Conservation (phyloP, 768 basidiomycete species). For the Dacryopinax spathularia region DNA sequence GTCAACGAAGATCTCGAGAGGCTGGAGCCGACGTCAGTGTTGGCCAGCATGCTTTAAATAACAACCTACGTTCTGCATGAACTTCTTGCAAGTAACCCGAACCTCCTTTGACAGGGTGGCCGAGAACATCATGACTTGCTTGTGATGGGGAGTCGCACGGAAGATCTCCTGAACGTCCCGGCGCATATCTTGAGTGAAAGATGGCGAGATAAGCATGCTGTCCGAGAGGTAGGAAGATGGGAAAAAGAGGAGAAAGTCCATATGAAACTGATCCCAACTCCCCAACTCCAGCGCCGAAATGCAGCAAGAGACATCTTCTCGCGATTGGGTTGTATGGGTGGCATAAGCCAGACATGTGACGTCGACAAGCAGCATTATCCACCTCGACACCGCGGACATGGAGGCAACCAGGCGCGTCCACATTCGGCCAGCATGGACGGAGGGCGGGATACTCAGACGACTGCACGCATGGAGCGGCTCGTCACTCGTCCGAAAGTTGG, state of each 20-base stretch:
- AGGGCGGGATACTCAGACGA: neutral
- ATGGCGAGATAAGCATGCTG: conserved; percentile 48
- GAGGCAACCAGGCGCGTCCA: too few species aligned
- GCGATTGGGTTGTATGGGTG: neutral
- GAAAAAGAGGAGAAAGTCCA: neutral
- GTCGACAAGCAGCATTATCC: neutral
- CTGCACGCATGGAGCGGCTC: neutral
- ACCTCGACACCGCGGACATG: neutral
- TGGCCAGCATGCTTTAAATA: conserved; percentile 2
- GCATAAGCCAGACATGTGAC: neutral
- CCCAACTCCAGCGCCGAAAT: neutral
- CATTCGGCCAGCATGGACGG: too few species aligned
- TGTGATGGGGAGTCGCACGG: conserved; percentile 95
- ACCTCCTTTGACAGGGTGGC: conserved; percentile 97
- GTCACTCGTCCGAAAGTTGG: neutral
- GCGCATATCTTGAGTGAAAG: conserved; percentile 89
- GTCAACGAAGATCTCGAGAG: conserved; percentile 97
- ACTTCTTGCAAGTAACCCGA: conserved; percentile 95
- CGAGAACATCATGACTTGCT: conserved; percentile 99
- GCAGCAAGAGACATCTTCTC: neutral
- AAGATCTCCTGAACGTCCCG: conserved; percentile 99
- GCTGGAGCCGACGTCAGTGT: conserved; percentile 36
- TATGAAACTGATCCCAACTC: neutral
- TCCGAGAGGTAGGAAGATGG: conserved; percentile 3
- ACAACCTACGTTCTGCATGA: conserved; percentile 86